Evolutionary conservation across 257 asterid genomes (phyloP).

Genomic region (Solanum tacnaense): DNA sequence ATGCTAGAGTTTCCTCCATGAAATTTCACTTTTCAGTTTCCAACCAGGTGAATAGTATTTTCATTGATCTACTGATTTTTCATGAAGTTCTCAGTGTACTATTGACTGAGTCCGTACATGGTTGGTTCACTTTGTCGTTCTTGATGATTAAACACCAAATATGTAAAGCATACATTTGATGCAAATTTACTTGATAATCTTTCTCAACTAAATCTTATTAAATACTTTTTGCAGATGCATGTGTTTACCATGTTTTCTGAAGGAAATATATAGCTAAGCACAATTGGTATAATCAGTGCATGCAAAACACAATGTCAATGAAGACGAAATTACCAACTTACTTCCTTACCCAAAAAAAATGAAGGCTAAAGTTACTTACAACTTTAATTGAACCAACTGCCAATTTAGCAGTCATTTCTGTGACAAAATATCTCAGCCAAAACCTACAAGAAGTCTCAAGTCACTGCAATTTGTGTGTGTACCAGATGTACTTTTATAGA

Average conservation of each 20-base stretch:
- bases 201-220: not conserved
- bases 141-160: not conserved
- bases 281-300: not conserved
- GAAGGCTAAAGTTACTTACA: not conserved
- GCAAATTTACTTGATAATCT: not conserved
- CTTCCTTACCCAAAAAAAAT: not conserved
- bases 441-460: not conserved
- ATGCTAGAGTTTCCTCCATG: not conserved
- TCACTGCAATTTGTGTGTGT: not conserved
- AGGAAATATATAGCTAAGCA: not conserved
- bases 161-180: not conserved
- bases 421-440: not conserved
- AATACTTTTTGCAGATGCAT: not conserved
- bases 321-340: not conserved
- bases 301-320: not conserved
- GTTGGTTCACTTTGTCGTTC: not conserved
- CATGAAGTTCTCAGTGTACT: not conserved
- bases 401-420: not conserved
- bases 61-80: not conserved
- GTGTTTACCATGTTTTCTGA: not conserved
- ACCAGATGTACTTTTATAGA: not conserved
- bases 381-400: not conserved
- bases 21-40: not conserved
- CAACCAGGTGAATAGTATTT: not conserved
- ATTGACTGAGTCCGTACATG: not conserved